These are phyloP conservation scores for Basidioascus undulatus DNA, from an alignment of 768 basidiomycete species.

Conservation along the genomic window DNA sequence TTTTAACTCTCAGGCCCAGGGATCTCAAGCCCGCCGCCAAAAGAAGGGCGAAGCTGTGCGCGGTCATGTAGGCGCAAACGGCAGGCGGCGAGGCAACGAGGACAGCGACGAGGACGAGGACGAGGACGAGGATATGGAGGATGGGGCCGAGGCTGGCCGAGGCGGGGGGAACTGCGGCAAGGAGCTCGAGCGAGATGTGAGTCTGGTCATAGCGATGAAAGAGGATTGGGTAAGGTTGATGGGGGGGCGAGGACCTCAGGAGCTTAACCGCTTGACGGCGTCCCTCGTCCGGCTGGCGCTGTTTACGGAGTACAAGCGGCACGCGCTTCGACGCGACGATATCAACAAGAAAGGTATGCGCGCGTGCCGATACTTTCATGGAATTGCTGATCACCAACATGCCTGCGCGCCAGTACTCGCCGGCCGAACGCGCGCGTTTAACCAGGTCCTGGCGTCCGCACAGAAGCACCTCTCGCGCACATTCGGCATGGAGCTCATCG, in stretches of 20 bases:
- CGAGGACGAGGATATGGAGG: slow-evolving; percentile 1
- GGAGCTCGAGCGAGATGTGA: background rate
- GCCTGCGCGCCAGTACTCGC: slow-evolving; percentile 23
- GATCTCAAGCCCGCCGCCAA: too few relatives aligned
- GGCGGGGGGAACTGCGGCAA: background rate
- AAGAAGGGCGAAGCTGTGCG: too few relatives aligned
- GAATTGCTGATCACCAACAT: background rate
- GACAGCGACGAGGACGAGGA: slow-evolving; percentile 4
- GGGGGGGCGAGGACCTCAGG: too few relatives aligned
- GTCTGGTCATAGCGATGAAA: background rate
- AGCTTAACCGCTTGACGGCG: slow-evolving; percentile 35
- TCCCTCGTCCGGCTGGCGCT: slow-evolving; percentile 58
- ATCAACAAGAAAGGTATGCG: slow-evolving; percentile 52
- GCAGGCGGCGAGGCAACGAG: background rate
- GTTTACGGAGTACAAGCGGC: slow-evolving; percentile 47
- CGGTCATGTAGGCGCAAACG: too few relatives aligned
- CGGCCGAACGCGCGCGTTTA: slow-evolving; percentile 32
- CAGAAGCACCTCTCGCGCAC: slow-evolving; percentile 36
- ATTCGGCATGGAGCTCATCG: slow-evolving; percentile 66
- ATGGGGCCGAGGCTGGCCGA: background rate
- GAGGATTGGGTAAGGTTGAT: background rate
- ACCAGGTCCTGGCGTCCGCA: slow-evolving; percentile 34
- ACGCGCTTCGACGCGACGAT: slow-evolving; percentile 45
- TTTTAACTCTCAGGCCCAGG: too few relatives aligned
- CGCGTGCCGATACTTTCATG: background rate